Percentiles rank a stretch among this genome's conserved stretches.
These are phyloP conservation scores for Trichoderma asperelloides DNA, from an alignment of 495 filamentous ascomycete genomes.

Conservation along the genomic window DNA sequence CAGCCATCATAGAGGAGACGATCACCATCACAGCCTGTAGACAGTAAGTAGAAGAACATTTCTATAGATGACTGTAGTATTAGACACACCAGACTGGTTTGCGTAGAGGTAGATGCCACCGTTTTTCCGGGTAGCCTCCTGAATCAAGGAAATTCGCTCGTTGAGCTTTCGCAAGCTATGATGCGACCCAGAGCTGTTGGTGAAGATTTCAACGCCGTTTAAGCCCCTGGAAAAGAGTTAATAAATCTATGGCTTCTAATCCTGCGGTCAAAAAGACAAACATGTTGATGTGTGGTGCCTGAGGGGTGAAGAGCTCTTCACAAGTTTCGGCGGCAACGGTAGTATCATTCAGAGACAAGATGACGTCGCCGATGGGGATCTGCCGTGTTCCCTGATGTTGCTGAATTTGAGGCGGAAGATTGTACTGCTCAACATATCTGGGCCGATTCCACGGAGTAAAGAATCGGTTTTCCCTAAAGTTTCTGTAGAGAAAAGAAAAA, in stretches of 20 bases:
- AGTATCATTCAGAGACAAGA: conserved; percentile 65
- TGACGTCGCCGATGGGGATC: conserved; percentile 68
- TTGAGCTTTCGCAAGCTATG: conserved; percentile 63
- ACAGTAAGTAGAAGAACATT: neutral
- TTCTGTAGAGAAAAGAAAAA: neutral
- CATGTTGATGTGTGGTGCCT: conserved; percentile 35
- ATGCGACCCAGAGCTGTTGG: conserved; percentile 36
- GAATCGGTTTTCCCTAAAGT: conserved; percentile 52
- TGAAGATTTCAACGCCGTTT: conserved; percentile 65
- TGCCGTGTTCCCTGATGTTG: conserved; percentile 50
- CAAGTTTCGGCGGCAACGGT: conserved; percentile 67
- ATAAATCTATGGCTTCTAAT: neutral
- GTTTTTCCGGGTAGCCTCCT: conserved; percentile 61
- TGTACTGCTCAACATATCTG: conserved; percentile 56
- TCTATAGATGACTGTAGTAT: neutral
- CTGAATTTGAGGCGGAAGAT: conserved; percentile 56
- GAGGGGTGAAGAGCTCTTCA: conserved; percentile 70
- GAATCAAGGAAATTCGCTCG: conserved; percentile 63
- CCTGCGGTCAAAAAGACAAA: neutral
- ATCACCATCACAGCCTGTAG: neutral
- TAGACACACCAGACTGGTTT: conserved; percentile 56
- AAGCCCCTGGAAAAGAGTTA: neutral
- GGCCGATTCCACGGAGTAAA: conserved; percentile 42
- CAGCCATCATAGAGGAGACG: conserved; percentile 48
- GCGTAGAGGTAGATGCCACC: conserved; percentile 73